phyloP scores from a whole-genome alignment of 2,329 filamentous ascomycete genomes.

The Pyrenochaeta sp. region DNA sequence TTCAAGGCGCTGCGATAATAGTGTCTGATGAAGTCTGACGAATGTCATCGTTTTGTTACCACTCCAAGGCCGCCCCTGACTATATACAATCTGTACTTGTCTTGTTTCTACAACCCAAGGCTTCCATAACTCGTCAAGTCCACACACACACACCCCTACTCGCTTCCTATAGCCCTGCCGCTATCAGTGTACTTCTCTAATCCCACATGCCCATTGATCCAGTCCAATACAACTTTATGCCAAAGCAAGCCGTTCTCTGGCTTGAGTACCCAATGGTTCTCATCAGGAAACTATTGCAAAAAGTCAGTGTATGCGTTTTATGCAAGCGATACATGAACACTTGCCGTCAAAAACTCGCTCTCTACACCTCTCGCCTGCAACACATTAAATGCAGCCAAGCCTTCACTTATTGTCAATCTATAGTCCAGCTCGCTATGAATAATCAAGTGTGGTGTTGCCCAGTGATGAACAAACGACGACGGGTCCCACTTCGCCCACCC shows the following conservation, averaged over 20 bases:
- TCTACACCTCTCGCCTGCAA: conserved; percentile 78
- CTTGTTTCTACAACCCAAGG: not conserved
- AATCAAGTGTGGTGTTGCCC: conserved; percentile 86
- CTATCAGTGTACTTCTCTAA: conserved; percentile 54
- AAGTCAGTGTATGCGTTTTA: not conserved
- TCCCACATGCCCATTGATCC: conserved; percentile 70
- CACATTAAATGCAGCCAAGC: conserved; percentile 84
- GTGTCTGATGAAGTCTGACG: not conserved
- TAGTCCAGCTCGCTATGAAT: conserved; percentile 94
- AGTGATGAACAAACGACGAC: conserved; percentile 66
- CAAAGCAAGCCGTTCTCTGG: conserved; percentile 90
- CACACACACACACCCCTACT: conserved; percentile 1
- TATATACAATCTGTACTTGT: not conserved
- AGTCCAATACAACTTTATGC: conserved; percentile 85
- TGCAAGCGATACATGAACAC: not conserved
- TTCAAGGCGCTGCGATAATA: no score
- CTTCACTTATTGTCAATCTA: conserved; percentile 83
- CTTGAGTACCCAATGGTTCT: conserved; percentile 86
- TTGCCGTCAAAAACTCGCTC: conserved; percentile 73
- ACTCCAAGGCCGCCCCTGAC: no score
- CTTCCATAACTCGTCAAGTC: not conserved
- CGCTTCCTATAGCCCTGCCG: conserved; percentile 9
- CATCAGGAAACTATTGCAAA: conserved; percentile 71
- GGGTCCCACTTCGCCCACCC: conserved; percentile 68
- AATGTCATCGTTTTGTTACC: not conserved